Evolutionary conservation across 768 basidiomycete genomes (phyloP), one percentile per base, ranked within the genome.

Genomic region (Lactifluus echinatus): DNA sequence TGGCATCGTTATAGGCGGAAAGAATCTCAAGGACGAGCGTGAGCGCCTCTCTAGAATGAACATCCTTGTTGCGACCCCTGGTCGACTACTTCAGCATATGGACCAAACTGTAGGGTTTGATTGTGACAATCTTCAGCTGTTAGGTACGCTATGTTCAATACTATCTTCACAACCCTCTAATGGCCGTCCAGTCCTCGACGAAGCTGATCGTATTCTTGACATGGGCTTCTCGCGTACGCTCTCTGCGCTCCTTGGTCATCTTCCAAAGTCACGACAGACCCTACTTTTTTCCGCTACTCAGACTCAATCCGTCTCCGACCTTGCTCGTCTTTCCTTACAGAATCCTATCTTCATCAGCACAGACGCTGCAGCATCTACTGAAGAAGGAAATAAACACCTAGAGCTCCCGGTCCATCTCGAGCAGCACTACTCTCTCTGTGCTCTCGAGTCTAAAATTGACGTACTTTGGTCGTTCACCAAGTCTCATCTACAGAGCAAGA

Each of bases 51-150:
- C 85, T 10, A 79, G 90, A 40, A 98, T 98, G 93, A 99, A 99
- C 65, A 96, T 99, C 56, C 80, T 99, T n/a, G 90, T 99, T 15
- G 95, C 95, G 2, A 98, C 95, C 4, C 95, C 95, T 4, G 95
- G 95, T 24, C 80, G 95, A 44, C 75, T 99, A 42, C 74, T 99
- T 44, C 96, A 99, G 65, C 96, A 99, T 69, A 89, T 99, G 87
- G 96, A 98, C 68, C 93, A 97, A 70, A 98, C 96, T 3, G 80
- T 93, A 53, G 94, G 94, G 1, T 96, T 99, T 61, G 93, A 93
- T 56, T 83, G 84, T 26, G 85, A 87, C 61, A 91, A 92, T 66
- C 73, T 99, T n/a, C 93, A 97, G 69, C 67, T 94, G 31, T 80
- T 99, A 19, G 87, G 93, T 90, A 63, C 57, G 88, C 74, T 4